phyloP scores from a whole-genome alignment of 345 rosid species.

The Jatropha curcas region DNA sequence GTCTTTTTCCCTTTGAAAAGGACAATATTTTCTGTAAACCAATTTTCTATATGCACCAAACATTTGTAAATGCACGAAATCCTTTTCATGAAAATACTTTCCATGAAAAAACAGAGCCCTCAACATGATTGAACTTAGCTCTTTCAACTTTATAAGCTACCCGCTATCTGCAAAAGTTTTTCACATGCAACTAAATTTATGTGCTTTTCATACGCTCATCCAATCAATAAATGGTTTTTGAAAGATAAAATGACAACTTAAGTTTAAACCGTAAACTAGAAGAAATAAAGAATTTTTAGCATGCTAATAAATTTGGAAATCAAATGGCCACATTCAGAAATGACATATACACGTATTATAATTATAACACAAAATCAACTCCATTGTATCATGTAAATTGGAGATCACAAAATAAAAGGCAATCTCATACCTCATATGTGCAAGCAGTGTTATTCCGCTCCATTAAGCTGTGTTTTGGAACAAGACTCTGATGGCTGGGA shows the following conservation, averaged over 20 bases:
- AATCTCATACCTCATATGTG: slow-evolving; percentile 45
- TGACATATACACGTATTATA: background rate
- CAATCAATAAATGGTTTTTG: background rate
- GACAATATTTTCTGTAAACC: background rate
- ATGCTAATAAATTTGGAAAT: too few relatives aligned
- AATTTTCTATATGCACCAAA: background rate
- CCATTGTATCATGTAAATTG: background rate
- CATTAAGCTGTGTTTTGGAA: slow-evolving; percentile 45
- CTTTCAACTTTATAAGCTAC: background rate
- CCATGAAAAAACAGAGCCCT: background rate
- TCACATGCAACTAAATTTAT: background rate
- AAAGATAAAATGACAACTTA: background rate
- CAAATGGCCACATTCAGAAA: background rate
- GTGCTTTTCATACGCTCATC: background rate
- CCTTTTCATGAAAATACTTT: too few relatives aligned
- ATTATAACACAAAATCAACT: background rate
- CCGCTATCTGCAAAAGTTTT: background rate
- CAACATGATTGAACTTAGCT: background rate
- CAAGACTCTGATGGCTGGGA: slow-evolving; percentile 20
- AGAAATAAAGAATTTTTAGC: background rate
- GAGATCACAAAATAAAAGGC: background rate
- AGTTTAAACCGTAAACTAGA: too few relatives aligned
- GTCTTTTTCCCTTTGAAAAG: background rate
- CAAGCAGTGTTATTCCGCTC: slow-evolving; percentile 51
- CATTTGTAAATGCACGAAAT: background rate